Base-by-base conservation (phyloP, 257 asterid species). In the Galeopsis tetrahit region DNA sequence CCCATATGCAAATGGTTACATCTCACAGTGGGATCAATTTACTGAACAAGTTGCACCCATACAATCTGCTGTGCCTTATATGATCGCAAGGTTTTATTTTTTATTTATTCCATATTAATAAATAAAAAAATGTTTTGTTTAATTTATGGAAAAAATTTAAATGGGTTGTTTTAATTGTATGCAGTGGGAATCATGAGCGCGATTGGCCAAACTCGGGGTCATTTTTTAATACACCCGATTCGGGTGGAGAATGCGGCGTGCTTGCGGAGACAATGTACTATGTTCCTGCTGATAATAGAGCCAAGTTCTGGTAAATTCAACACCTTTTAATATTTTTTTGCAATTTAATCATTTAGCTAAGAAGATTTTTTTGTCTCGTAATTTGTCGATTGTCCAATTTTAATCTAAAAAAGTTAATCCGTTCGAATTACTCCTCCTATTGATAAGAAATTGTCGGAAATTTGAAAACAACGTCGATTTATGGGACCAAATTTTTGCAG, bases 1-100 rank as follows among this genome's bases (percentile, higher is more conserved):
- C 53, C 40, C 82, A 3, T 85, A 85, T 43, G 82, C 90, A 8
- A 82, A 85, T 40, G 90, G 87, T 35, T 82, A 85, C 69, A 76
- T 82, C 75, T 85, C 87, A 2, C 90, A 85, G 61, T 91, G 96
- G 97, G 97, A 91, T 73, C 97, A 91, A 51, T 91, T 91, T 71
- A 89, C 97, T 5, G 84, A 94, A 33, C 95, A 87, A 74, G 84
- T 86, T 79, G 90, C 80, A 66, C 91, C 88, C 49, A 84, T 91
- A 69, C 79, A 92, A 48, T 91, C 97, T 10, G 72, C 77, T 3
- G 85, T 81, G 63, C 85, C 97, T 11, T 91, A 85, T 66, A 91
- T 91, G 97, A 84, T 85, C 14, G 91, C 87, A 38, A 91, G 97
- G 96, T 90, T 68, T 17, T 6, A 35, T 46, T 10, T 1, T 10